Evolutionary conservation across 2,329 filamentous ascomycete species (phyloP), one percentile per base, ranked within the genome.

Genomic region (Neonectria faginata): DNA sequence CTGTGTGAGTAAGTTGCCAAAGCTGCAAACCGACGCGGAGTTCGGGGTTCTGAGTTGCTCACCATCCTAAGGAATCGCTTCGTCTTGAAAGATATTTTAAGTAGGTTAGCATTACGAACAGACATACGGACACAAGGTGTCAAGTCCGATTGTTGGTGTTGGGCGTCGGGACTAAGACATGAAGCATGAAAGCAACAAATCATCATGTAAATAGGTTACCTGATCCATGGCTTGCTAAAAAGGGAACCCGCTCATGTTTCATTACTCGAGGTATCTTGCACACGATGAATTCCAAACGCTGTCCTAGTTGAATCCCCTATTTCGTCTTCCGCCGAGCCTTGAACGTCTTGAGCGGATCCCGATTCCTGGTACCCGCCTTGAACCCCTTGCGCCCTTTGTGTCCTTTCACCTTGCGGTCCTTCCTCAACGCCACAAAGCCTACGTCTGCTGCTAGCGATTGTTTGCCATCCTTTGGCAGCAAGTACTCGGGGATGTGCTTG

Each of bases 401-500:
- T 67, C 77, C 81, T 57, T 80, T 82, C 48, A 77, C 83, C 76
- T 88, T 85, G 70, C 83, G 83, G 44, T 84, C 84, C 77, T 88
- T 89, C 69, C 82, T 82, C 69, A 90, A 83, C 0, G 91, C 88
- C 36, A 97, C 93, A 73, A 93, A 96, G 2, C 93, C 93, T 59
- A 94, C 84, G 62, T 92, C 86, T 82, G 59, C 89, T 36, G 86
- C 86, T 57, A 93, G 80, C 0, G 86, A 89, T 74, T 91, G 90
- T 78, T 88, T 91, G 45, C 91, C 91, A 75, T 88, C 94, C 75
- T 79, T 86, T 82, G 96, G 96, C 72, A 99, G 83, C 56, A 99
- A 81, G 77, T 99, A 99, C 51, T 97, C 94, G 0, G 96, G 96
- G 1, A 99, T 92, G 78, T 97, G 93, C 80, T 93, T 97, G 69